Evolutionary conservation across 2,329 filamentous ascomycete genomes (phyloP).

Genomic region (Fusarium sulawesiense): DNA sequence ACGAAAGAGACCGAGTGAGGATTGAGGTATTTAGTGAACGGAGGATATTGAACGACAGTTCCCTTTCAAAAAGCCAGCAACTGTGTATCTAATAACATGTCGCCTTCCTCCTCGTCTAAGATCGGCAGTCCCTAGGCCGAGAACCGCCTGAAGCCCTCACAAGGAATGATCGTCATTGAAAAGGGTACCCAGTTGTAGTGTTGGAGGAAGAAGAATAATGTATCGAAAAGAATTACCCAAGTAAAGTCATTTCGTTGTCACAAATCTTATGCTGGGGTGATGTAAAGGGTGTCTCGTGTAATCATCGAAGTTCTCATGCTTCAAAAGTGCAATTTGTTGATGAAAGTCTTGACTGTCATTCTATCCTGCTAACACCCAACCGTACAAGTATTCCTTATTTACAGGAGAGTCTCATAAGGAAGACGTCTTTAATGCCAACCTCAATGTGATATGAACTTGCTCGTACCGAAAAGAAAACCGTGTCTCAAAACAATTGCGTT

Average conservation of each 20-base stretch:
- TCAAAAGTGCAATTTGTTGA: not conserved
- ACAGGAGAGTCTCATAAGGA: too few species aligned
- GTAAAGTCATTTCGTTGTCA: not conserved
- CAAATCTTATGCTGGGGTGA: not conserved
- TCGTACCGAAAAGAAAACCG: too few species aligned
- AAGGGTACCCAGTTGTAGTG: not conserved
- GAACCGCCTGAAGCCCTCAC: not conserved
- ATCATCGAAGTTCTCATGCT: not conserved
- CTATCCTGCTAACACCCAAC: too few species aligned
- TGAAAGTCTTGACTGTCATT: not conserved
- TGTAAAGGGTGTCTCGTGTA: not conserved
- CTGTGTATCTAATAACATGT: not conserved
- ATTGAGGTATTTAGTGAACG: conserved; percentile 18
- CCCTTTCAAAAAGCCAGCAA: not conserved
- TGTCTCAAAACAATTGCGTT: too few species aligned
- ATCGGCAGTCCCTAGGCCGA: too few species aligned
- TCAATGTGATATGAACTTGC: too few species aligned
- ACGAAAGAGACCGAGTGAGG: not conserved
- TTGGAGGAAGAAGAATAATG: not conserved
- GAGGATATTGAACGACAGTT: conserved; percentile 31
- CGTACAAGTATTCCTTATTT: too few species aligned
- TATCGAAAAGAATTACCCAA: not conserved
- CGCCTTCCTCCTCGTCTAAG: not conserved
- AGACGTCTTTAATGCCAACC: too few species aligned
- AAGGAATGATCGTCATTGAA: not conserved